Evolutionary conservation across 1,284 basidiomycete species (phyloP).

Genomic region (Xerocomus tenax): DNA sequence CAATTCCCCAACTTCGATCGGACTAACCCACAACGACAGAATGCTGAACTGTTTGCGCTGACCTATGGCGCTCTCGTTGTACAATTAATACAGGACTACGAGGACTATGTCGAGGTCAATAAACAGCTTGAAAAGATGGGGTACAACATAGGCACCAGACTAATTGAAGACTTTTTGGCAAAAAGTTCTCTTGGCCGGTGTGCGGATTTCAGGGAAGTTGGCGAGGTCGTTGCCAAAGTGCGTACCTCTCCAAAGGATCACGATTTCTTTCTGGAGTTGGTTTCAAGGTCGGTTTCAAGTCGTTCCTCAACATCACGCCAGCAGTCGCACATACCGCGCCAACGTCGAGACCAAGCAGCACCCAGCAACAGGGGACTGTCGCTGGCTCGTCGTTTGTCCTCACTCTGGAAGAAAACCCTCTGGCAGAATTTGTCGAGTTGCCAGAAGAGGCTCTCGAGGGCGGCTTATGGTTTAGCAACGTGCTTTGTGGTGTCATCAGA

Average conservation of each 20-base stretch:
- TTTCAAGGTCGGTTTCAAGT: constrained; percentile 90
- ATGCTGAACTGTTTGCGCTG: constrained; percentile 92
- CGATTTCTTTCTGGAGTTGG: not conserved
- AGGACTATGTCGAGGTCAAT: constrained; percentile 89
- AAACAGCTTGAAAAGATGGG: constrained; percentile 89
- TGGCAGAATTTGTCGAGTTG: constrained; percentile 95
- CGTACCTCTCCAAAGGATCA: constrained; percentile 8
- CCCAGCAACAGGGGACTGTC: constrained; percentile 31
- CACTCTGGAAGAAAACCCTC: constrained; percentile 89
- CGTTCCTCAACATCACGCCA: constrained; percentile 92
- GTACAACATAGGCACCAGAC: constrained; percentile 92
- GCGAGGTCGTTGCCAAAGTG: constrained; percentile 88
- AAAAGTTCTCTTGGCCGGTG: constrained; percentile 81
- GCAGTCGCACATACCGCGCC: constrained; percentile 61
- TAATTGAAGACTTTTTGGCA: constrained; percentile 97
- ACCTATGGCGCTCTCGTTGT: constrained; percentile 98
- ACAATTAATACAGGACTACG: constrained; percentile 97
- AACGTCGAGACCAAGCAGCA: constrained; percentile 38
- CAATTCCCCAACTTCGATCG: constrained; percentile 7
- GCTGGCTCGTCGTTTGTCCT: constrained; percentile 65
- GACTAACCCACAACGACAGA: constrained; percentile 43
- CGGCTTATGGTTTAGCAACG: constrained; percentile 94
- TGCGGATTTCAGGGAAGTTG: constrained; percentile 86
- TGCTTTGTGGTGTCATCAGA: constrained; percentile 87
- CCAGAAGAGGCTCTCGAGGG: constrained; percentile 88